Conservation (phyloP, 768 basidiomycete species). For the Boletus vinaceobasis region DNA sequence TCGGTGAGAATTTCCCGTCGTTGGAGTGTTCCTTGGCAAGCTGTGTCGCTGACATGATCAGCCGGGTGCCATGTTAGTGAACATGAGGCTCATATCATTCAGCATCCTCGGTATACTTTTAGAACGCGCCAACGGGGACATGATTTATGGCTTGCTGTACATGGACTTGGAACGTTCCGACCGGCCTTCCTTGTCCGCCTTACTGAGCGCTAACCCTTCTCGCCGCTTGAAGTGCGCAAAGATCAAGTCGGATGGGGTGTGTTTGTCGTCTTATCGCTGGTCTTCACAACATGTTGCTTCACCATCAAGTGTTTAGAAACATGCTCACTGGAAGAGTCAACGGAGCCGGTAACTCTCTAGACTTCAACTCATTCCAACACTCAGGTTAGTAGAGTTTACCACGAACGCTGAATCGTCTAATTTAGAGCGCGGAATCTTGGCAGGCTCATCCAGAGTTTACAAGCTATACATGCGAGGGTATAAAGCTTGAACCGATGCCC, state of each 20-base stretch:
- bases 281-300: background rate
- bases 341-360: background rate
- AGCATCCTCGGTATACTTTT: too few relatives aligned
- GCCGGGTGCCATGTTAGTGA: background rate
- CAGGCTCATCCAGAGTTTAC: too few relatives aligned
- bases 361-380: background rate
- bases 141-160: too few relatives aligned
- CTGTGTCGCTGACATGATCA: constrained; percentile 6
- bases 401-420: too few relatives aligned
- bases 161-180: too few relatives aligned
- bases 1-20: background rate
- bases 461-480: background rate
- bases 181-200: too few relatives aligned
- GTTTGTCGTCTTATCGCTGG: background rate
- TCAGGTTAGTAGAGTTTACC: background rate
- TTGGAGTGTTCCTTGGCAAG: constrained; percentile 21
- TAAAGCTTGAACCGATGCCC: background rate
- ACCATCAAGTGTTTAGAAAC: background rate
- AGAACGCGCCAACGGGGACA: too few relatives aligned
- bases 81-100: too few relatives aligned
- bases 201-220: too few relatives aligned
- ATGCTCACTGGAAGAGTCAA: background rate
- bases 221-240: background rate
- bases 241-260: background rate
- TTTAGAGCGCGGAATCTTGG: too few relatives aligned